A percentile compares a stretch with the other conserved stretches of the same genome.
Conservation (phyloP, 2,329 filamentous ascomycete species). For the Coleophoma crateriformis region DNA sequence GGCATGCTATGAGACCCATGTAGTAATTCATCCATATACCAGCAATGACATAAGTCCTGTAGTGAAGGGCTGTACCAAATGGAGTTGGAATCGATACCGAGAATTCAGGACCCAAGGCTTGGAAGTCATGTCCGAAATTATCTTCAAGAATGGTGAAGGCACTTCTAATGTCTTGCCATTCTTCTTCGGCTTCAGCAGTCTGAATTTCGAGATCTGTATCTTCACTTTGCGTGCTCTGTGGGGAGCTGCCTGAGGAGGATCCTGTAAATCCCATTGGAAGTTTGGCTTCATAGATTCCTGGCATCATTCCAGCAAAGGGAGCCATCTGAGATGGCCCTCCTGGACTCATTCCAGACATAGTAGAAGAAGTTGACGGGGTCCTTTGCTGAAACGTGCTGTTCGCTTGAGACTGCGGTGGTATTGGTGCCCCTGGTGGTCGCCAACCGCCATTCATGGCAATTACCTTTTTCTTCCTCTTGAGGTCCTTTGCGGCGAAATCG, state of each 20-base stretch:
- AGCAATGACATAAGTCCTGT: constrained; percentile 81
- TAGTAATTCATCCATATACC: constrained; percentile 86
- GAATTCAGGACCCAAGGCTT: constrained; percentile 66
- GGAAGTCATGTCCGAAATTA: constrained; percentile 69
- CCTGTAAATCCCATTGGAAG: constrained; percentile 25
- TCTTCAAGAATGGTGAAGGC: constrained; percentile 64
- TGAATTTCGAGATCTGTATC: constrained; percentile 19
- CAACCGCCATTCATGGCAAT: constrained; percentile 45
- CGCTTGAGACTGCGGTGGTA: constrained; percentile 1
- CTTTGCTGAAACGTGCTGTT: neutral
- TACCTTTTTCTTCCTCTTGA: constrained; percentile 69
- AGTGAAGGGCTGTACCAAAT: constrained; percentile 77
- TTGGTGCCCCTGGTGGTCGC: constrained; percentile 23
- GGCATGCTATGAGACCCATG: constrained; percentile 76
- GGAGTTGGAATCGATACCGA: constrained; percentile 59
- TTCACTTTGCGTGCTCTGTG: constrained; percentile 14
- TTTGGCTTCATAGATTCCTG: constrained; percentile 15
- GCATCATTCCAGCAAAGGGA: constrained; percentile 24
- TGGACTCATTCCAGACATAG: neutral
- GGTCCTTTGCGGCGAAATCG: constrained; percentile 72
- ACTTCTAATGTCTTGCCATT: constrained; percentile 72
- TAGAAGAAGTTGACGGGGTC: neutral
- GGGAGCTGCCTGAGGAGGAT: constrained; percentile 9
- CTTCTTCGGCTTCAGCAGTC: constrained; percentile 31
- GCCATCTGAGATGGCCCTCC: constrained; percentile 16